These are phyloP conservation scores for Komagataella phaffii DNA, from an alignment of 805 yeast species.

Conservation along the genomic window DNA sequence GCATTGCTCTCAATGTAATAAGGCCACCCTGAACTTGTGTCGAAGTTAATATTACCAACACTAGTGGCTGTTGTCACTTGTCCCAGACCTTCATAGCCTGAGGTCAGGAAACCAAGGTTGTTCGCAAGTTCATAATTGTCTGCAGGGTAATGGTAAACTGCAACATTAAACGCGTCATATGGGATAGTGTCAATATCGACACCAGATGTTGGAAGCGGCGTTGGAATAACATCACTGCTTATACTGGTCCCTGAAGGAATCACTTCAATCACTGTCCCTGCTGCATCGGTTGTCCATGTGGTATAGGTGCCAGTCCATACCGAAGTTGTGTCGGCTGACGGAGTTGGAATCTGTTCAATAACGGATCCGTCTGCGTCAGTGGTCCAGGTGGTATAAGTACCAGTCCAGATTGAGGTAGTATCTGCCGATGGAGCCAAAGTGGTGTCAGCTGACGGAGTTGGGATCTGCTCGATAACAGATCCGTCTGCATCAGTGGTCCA, in stretches of 20 bases:
- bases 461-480: neutral
- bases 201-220: neutral
- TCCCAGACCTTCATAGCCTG: neutral
- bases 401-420: neutral
- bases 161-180: neutral
- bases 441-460: neutral
- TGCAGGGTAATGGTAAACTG: neutral
- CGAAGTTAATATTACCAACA: neutral
- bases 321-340: neutral
- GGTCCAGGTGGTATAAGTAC: neutral
- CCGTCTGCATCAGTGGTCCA: neutral
- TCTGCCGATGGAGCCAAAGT: neutral
- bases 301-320: neutral
- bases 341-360: neutral
- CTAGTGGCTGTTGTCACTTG: neutral
- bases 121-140: neutral
- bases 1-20: neutral
- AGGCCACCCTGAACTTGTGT: neutral
- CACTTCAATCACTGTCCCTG: neutral
- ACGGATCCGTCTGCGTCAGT: neutral
- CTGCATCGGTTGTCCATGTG: neutral
- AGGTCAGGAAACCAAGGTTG: neutral
- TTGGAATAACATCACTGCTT: neutral
- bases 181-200: neutral
- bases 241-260: neutral